These are phyloP conservation scores for Ustilago shanxiensis DNA, from an alignment of 1,284 basidiomycete genomes.

Conservation along the genomic window DNA sequence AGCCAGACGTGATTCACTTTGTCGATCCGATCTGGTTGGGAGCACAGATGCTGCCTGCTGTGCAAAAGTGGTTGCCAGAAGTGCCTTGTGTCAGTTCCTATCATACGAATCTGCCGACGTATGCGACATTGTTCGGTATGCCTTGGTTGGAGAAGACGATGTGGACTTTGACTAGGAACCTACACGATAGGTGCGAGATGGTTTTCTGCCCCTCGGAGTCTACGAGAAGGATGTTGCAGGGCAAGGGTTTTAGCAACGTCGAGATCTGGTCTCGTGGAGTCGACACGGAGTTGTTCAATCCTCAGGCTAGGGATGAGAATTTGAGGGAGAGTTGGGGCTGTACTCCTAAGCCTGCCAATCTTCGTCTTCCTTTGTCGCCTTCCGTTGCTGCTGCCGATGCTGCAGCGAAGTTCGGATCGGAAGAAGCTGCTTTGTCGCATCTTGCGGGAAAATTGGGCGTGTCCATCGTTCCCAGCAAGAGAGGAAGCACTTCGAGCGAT, in stretches of 20 bases:
- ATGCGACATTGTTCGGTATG: slow-evolving; percentile 74
- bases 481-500: slow-evolving; percentile 13
- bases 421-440: slow-evolving; percentile 42
- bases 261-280: slow-evolving; percentile 74
- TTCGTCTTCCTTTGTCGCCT: slow-evolving; percentile 66
- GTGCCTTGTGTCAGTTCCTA: slow-evolving; percentile 74
- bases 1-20: slow-evolving; percentile 74
- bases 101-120: slow-evolving; percentile 75
- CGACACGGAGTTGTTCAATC: slow-evolving; percentile 60
- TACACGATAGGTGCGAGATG: slow-evolving; percentile 70
- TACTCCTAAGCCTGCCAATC: slow-evolving; percentile 53
- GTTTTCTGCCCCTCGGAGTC: slow-evolving; percentile 75
- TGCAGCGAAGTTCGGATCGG: slow-evolving; percentile 29
- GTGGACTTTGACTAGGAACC: slow-evolving; percentile 68
- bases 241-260: slow-evolving; percentile 72
- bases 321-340: slow-evolving; percentile 73
- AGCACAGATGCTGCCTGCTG: slow-evolving; percentile 68
- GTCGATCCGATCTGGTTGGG: slow-evolving; percentile 76
- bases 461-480: slow-evolving; percentile 12
- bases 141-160: slow-evolving; percentile 73
- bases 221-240: slow-evolving; percentile 73
- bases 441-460: slow-evolving; percentile 56
- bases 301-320: slow-evolving; percentile 71
- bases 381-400: slow-evolving; percentile 45
- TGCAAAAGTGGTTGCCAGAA: slow-evolving; percentile 69